These are phyloP conservation scores for Pichia inconspicua DNA, from an alignment of 1,139 yeast genomes.

Conservation along the genomic window DNA sequence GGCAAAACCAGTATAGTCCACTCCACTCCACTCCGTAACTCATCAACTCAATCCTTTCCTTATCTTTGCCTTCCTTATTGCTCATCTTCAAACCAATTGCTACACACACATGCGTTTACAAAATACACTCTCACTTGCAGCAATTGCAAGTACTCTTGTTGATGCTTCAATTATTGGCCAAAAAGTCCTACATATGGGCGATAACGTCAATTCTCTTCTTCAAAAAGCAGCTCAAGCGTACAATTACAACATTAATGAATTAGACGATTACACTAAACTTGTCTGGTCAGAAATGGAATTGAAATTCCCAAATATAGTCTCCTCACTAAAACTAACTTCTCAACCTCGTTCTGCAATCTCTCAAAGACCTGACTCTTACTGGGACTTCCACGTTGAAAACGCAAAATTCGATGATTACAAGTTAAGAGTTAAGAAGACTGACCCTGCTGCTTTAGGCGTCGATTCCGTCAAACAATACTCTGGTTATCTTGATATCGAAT, in stretches of 20 bases:
- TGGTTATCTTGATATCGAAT: constrained; percentile 53
- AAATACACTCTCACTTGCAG: neutral
- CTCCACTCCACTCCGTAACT: too few species aligned
- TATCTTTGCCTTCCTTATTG: neutral
- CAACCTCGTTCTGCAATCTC: constrained; percentile 39
- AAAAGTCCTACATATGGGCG: neutral
- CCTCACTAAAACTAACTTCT: constrained; percentile 41
- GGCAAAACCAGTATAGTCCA: too few species aligned
- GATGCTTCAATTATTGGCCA: neutral
- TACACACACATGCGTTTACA: neutral
- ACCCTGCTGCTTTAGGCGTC: constrained; percentile 28
- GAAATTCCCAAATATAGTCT: constrained; percentile 45
- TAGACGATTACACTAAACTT: constrained; percentile 16
- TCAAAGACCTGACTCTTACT: constrained; percentile 32
- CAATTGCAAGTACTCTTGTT: neutral
- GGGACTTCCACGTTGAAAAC: constrained; percentile 46
- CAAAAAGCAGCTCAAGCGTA: constrained; percentile 14
- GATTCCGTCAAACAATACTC: constrained; percentile 57
- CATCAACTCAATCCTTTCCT: neutral
- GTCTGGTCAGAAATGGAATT: constrained; percentile 26
- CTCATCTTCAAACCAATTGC: neutral
- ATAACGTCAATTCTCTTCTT: constrained; percentile 14
- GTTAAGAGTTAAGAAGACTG: constrained; percentile 26
- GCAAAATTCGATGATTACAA: constrained; percentile 21
- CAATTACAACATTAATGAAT: constrained; percentile 13